Evolutionary conservation across 2,329 filamentous ascomycete species (phyloP), one percentile per base, ranked within the genome.

Genomic region (Lomentospora prolificans): DNA sequence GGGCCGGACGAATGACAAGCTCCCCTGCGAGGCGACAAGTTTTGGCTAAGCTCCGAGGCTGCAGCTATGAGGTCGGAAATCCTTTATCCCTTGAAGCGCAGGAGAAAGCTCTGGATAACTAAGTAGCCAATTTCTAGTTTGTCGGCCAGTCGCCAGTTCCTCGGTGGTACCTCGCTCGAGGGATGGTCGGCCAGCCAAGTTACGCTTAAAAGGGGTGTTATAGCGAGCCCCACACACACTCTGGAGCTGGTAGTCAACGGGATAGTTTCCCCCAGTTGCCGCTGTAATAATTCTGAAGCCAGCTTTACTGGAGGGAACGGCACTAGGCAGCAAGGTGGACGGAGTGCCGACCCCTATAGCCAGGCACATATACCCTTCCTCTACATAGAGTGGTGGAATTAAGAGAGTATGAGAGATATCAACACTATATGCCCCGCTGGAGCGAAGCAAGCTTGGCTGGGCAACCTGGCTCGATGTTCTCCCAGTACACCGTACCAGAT

Each of bases 1-100:
- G 19, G 28, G 25, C 28, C 51, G 30, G 51, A 53, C 52, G 52
- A 54, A 54, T 46, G 31, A n/a, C n/a, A 54, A 22, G 39, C n/a
- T 30, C n/a, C 52, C 33, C 24, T 24, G 36, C n/a, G 7, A 28
- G 28, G 14, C 19, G 36, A 27, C 50, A 51, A 14, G 7, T 54
- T 54, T 54, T 54, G 52, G 52, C 52, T 46, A 44, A 54, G 52
- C 24, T 54, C 39, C 14, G 22, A 14, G 24, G 6, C 24, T 54
- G 52, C 24, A 46, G 44, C n/a, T n/a, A n/a, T n/a, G n/a, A 22
- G 52, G 52, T 41, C 9, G 6, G 14, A 28, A 28, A 30, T 22
- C 36, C 17, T 44, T 36, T 46, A 44, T 44, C 36, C 27, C 10
- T 28, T 14, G 19, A 27, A 44, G 30, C 44, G 44, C 17, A 22